A percentile compares a stretch with the other conserved stretches of the same genome.
phyloP scores from a whole-genome alignment of 257 asterid species.

The Gentiana straminea region DNA sequence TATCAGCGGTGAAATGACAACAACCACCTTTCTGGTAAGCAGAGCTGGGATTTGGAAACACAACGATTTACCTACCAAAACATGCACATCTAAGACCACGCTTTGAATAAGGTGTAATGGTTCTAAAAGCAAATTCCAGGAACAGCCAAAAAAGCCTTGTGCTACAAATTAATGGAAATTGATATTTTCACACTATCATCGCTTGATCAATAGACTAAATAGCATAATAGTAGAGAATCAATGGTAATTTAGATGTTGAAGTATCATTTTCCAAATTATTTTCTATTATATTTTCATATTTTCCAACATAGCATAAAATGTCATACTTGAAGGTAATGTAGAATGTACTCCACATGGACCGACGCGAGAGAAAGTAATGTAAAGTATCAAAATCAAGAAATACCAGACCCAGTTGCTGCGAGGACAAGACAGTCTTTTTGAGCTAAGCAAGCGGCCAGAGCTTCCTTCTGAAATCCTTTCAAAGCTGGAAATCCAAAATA shows the following conservation, averaged over 20 bases:
- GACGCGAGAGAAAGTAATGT: no score
- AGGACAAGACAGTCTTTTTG: slow-evolving; percentile 59
- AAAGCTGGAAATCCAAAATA: slow-evolving; percentile 49
- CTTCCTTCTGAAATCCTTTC: slow-evolving; percentile 65
- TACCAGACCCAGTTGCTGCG: slow-evolving; percentile 87
- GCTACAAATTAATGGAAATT: no score
- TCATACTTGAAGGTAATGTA: no score
- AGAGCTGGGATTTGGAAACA: slow-evolving; percentile 75
- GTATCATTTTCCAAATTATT: no score
- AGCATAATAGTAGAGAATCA: no score
- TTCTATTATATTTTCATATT: no score
- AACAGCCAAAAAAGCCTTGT: background rate
- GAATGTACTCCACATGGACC: no score
- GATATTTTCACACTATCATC: no score
- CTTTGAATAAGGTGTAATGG: background rate
- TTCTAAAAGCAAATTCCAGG: background rate
- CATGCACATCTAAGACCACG: slow-evolving; percentile 1
- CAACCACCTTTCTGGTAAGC: slow-evolving; percentile 62
- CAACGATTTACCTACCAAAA: slow-evolving; percentile 54
- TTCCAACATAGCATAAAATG: no score
- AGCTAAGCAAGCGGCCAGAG: slow-evolving; percentile 50
- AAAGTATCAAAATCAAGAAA: background rate
- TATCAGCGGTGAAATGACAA: slow-evolving; percentile 73
- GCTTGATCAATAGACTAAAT: no score
- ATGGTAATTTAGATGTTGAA: no score